phyloP scores from a whole-genome alignment of 1,139 yeast genomes.

The Sugiyamaella japonica region DNA sequence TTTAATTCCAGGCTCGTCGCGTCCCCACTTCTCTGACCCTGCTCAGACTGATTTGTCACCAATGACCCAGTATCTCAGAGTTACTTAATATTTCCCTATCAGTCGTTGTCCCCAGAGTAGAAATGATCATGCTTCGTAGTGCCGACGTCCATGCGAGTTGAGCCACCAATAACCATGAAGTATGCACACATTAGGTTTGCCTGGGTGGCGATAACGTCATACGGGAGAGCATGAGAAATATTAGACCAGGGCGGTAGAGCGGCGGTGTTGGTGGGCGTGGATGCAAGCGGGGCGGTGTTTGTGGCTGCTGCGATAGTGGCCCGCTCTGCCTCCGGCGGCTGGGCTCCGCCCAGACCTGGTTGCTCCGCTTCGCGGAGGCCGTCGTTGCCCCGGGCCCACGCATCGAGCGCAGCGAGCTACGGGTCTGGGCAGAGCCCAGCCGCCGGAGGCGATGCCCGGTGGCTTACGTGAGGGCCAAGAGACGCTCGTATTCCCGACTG shows the following conservation, averaged over 20 bases:
- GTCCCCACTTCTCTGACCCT: not conserved
- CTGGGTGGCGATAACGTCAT: constrained; percentile 8
- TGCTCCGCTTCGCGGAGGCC: too few relatives aligned
- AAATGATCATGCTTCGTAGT: not conserved
- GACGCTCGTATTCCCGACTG: too few relatives aligned
- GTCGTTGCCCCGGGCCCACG: too few relatives aligned
- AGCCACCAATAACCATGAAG: constrained; percentile 6
- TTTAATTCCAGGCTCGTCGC: not conserved
- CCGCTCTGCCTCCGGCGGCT: too few relatives aligned
- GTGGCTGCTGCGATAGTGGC: too few relatives aligned
- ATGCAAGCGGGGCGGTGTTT: too few relatives aligned
- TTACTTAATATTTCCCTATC: constrained; percentile 3
- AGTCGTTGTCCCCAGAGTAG: not conserved
- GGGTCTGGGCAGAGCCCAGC: not conserved
- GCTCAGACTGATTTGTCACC: not conserved
- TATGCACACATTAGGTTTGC: constrained; percentile 10
- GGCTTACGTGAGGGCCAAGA: not conserved
- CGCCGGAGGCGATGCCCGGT: not conserved
- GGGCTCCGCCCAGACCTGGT: too few relatives aligned
- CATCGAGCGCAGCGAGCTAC: not conserved
- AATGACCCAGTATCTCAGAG: not conserved
- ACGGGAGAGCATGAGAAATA: not conserved
- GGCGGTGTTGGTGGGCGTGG: not conserved
- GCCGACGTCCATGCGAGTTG: not conserved
- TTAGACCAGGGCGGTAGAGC: not conserved